phyloP scores from a whole-genome alignment of 2,329 filamentous ascomycete genomes.

The Colletotrichum sp. region DNA sequence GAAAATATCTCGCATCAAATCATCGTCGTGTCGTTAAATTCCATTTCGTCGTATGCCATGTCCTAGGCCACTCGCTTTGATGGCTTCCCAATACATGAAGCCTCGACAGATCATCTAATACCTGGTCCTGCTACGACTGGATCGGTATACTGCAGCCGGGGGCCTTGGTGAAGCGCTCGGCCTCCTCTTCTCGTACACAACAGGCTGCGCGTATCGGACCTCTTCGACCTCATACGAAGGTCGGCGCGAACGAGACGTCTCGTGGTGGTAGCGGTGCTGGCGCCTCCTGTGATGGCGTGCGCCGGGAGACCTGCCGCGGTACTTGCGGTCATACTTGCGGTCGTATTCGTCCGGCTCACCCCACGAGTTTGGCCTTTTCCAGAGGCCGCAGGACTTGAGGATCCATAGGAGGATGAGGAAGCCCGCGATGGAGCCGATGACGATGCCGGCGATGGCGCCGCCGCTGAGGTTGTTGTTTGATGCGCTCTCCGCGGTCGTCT shows the following conservation, averaged over 20 bases:
- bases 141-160: conserved; percentile 2
- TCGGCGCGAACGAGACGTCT: conserved; percentile 7
- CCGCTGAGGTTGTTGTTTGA: conserved; percentile 40
- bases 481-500: conserved; percentile 21
- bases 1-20: neutral
- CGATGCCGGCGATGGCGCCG: conserved; percentile 57
- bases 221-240: conserved; percentile 16
- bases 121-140: conserved; percentile 12
- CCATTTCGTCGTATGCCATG: neutral
- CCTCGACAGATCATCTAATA: neutral
- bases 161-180: conserved; percentile 1
- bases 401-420: conserved; percentile 52
- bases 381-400: conserved; percentile 42
- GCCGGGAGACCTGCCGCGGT: conserved; percentile 10
- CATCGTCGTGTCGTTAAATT: neutral
- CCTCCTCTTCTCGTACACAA: conserved; percentile 13
- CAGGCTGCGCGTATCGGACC: conserved; percentile 17
- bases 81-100: neutral
- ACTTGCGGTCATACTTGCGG: neutral
- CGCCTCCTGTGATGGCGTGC: neutral
- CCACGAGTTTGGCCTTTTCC: conserved; percentile 6
- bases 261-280: conserved; percentile 12
- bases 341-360: neutral
- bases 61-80: neutral
- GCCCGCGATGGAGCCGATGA: conserved; percentile 53